Evolutionary conservation across 441 rosid genomes (phyloP).

Genomic region (Flueggea neowawraea): DNA sequence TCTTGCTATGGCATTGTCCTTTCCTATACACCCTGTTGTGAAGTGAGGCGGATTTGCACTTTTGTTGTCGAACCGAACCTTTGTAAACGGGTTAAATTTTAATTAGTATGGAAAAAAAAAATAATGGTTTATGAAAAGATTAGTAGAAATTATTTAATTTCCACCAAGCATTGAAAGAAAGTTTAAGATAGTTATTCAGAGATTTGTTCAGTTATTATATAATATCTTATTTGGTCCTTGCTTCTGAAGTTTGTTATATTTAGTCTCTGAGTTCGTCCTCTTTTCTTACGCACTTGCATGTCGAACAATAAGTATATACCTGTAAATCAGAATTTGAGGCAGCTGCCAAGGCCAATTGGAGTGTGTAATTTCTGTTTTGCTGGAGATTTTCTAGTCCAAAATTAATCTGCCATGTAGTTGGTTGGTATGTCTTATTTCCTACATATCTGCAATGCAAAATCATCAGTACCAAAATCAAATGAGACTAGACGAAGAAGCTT

Average conservation of each 20-base stretch:
- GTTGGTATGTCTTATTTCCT: constrained; percentile 1
- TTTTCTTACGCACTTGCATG: neutral
- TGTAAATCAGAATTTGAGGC: constrained; percentile 42
- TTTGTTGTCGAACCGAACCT: constrained; percentile 48
- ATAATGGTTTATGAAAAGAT: too few species aligned
- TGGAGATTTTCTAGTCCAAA: constrained; percentile 32
- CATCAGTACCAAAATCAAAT: neutral
- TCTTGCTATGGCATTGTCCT: constrained; percentile 52
- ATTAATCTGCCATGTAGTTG: constrained; percentile 62
- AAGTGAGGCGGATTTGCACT: constrained; percentile 34
- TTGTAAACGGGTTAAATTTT: neutral
- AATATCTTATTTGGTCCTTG: too few species aligned
- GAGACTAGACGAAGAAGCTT: neutral
- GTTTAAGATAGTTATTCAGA: too few species aligned
- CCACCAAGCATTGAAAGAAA: too few species aligned
- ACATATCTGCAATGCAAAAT: constrained; percentile 1
- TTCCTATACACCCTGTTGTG: constrained; percentile 44
- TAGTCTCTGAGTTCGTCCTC: too few species aligned
- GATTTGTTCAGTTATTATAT: too few species aligned
- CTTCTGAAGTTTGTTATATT: too few species aligned
- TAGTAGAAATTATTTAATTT: too few species aligned
- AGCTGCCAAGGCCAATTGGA: constrained; percentile 68
- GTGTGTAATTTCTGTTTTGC: constrained; percentile 34
- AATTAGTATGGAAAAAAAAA: neutral
- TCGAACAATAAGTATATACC: constrained; percentile 20